Base-by-base conservation (phyloP, 129 eudicot species). In the Solidago caesia region DNA sequence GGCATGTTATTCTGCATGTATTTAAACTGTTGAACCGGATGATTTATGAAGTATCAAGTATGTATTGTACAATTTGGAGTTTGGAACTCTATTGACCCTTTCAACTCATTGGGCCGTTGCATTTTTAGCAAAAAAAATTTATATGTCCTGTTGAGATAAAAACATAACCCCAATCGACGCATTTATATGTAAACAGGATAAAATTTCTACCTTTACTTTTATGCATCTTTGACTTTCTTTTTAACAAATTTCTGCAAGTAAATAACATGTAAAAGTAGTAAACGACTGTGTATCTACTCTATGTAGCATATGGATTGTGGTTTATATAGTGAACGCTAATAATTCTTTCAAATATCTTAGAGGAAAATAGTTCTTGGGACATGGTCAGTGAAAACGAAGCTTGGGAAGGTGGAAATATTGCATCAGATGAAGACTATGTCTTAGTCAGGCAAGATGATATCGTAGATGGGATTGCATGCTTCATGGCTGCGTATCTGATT, bases 281-380 rank as follows among this genome's bases (percentile, higher is more conserved):
- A 57, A 60, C 62, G 16, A 58, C 47, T 6, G 45, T 68, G 21
- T 76, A 43, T 55, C 2, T 52, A 44, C 66, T 64, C 15, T 16
- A 41, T 59, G 46, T 9, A 52, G 51, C 44, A 65, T 65, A 42
- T n/a, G 3, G 46, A 68, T 59, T 15, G 27, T 63, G 70, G 78
- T 79, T 67, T 44, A 56, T 47, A 63, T 44, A 45, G 13, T 63
- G 52, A 68, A 63, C 56, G 13, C 70, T 82, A 55, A 76, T 39
- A 48, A 33, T 49, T 56, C 49, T 15, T 27, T 77, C 13, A 69
- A 48, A 72, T 80, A 58, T 73, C 62, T 16, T 83, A 94, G 99
- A 91, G 88, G 99, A 90, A 58, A 88, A 89, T 74, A 88, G 81
- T 84, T 88, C 99, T 21, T 94, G 99, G 99, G 99, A 94, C 82